Conservation (phyloP, 768 basidiomycete genomes). For the Dentipellis sp. region DNA sequence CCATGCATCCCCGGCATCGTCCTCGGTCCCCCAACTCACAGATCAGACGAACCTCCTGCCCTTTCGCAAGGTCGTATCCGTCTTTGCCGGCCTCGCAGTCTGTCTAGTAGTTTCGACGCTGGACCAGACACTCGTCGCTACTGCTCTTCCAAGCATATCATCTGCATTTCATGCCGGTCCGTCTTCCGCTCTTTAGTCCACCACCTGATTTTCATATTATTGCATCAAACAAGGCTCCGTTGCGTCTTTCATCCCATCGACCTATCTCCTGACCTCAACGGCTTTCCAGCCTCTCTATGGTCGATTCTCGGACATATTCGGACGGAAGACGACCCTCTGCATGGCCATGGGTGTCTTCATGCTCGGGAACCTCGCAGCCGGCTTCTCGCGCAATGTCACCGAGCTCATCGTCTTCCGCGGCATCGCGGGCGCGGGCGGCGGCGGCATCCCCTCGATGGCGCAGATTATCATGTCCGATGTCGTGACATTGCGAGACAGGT, state of each 20-base stretch:
- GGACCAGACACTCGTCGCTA: slow-evolving; percentile 68
- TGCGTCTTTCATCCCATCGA: slow-evolving; percentile 64
- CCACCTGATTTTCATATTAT: not conserved
- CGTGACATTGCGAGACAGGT: slow-evolving; percentile 60
- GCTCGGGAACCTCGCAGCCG: slow-evolving; percentile 56
- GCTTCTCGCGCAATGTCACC: slow-evolving; percentile 54
- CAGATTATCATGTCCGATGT: slow-evolving; percentile 71
- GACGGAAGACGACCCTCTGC: slow-evolving; percentile 51
- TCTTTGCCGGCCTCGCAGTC: slow-evolving; percentile 51
- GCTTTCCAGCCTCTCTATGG: slow-evolving; percentile 53
- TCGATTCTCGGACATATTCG: slow-evolving; percentile 58
- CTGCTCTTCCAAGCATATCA: slow-evolving; percentile 66
- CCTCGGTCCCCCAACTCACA: slow-evolving; percentile 28
- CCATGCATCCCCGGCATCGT: not conserved
- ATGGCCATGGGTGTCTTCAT: slow-evolving; percentile 55
- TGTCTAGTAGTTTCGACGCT: slow-evolving; percentile 55
- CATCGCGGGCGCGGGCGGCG: slow-evolving; percentile 61
- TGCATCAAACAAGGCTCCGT: slow-evolving; percentile 33
- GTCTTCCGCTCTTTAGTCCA: not conserved
- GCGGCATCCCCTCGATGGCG: slow-evolving; percentile 57
- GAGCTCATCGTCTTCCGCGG: slow-evolving; percentile 65
- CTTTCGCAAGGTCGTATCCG: slow-evolving; percentile 48
- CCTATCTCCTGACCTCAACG: slow-evolving; percentile 60
- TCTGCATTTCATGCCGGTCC: slow-evolving; percentile 39
- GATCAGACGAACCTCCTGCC: slow-evolving; percentile 76